Conservation (phyloP, 139 green algal genomes). For the Chlorella sp. region DNA sequence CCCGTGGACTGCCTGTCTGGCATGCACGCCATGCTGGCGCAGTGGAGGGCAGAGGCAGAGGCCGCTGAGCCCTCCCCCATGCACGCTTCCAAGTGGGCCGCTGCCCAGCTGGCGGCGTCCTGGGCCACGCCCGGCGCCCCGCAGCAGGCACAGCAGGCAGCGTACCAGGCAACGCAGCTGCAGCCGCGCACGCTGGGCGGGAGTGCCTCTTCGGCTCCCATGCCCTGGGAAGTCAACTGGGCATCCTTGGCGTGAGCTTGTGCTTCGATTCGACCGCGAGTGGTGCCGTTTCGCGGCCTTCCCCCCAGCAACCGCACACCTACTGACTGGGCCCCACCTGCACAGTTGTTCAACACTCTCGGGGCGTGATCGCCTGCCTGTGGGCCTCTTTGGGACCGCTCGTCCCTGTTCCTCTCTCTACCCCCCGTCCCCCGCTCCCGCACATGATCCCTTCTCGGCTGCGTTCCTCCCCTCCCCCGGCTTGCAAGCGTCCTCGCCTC, state of each 20-base stretch:
- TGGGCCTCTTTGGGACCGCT: not conserved
- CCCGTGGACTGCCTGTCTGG: no score
- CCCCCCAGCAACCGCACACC: no score
- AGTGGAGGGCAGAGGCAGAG: not conserved
- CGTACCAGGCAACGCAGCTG: not conserved
- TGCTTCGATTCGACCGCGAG: not conserved
- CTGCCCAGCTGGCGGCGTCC: not conserved
- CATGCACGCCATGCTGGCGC: constrained; percentile 2
- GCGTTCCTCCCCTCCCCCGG: no score
- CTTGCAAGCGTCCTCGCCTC: no score
- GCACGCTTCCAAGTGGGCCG: not conserved
- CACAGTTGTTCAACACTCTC: not conserved
- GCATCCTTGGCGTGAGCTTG: not conserved
- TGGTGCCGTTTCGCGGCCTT: no score
- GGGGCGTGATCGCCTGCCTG: not conserved
- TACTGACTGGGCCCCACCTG: no score
- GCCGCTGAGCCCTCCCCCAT: not conserved
- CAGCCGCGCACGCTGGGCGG: not conserved
- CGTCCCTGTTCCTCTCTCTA: no score
- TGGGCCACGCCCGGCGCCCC: no score
- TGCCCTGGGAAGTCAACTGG: constrained; percentile 2
- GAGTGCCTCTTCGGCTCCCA: constrained; percentile 8
- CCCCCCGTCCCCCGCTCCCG: no score
- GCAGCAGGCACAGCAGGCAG: not conserved
- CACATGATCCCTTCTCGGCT: no score